Percentiles rank a stretch among this genome's conserved stretches.
Evolutionary conservation across 345 rosid genomes (phyloP).

Genomic region (Noccaea bulbosa): DNA sequence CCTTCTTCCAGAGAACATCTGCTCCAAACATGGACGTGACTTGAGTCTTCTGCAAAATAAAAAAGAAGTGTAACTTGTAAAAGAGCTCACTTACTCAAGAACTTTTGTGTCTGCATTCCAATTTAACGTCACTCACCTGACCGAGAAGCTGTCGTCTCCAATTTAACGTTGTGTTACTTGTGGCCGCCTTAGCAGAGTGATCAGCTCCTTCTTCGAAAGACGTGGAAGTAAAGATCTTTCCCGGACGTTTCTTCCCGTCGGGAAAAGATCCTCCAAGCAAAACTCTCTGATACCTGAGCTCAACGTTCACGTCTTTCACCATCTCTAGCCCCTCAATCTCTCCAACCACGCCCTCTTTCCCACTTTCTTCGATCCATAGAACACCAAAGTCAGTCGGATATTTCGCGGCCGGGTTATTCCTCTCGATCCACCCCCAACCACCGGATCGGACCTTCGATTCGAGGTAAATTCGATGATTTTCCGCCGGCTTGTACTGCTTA

Average conservation of each 20-base stretch:
- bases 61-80: constrained; percentile 21
- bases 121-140: constrained; percentile 63
- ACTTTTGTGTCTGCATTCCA: neutral
- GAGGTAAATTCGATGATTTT: constrained; percentile 63
- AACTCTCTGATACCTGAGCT: constrained; percentile 66
- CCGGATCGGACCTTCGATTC: constrained; percentile 53
- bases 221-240: constrained; percentile 85
- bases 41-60: constrained; percentile 68
- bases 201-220: constrained; percentile 67
- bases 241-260: constrained; percentile 77
- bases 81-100: constrained; percentile 5
- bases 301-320: constrained; percentile 85
- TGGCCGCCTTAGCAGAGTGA: constrained; percentile 38
- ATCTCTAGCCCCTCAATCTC: constrained; percentile 62
- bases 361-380: constrained; percentile 59
- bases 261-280: constrained; percentile 64
- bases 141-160: constrained; percentile 77
- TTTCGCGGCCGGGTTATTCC: constrained; percentile 70
- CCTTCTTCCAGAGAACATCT: constrained; percentile 83
- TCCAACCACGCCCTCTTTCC: constrained; percentile 51
- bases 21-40: constrained; percentile 97
- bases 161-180: constrained; percentile 65
- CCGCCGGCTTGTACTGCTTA: constrained; percentile 60
- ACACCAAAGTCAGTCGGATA: constrained; percentile 89
- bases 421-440: constrained; percentile 93